Conservation (phyloP, 1,284 basidiomycete genomes). For the Moesziomyces sp. region DNA sequence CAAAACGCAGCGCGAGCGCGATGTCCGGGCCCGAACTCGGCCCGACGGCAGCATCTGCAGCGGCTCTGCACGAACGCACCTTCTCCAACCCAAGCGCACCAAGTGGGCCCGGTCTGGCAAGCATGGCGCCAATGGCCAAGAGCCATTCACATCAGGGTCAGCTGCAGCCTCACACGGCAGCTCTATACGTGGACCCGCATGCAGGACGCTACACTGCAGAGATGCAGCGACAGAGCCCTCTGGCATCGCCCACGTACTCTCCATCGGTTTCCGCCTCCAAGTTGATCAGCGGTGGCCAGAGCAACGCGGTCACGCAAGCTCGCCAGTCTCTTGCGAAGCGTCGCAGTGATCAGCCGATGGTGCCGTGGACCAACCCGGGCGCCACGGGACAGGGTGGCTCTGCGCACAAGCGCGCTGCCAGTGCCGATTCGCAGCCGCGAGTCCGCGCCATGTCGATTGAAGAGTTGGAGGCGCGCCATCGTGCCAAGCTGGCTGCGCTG, state of each 20-base stretch:
- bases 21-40: neutral
- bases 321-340: slow-evolving; percentile 36
- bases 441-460: slow-evolving; percentile 44
- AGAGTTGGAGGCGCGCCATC: slow-evolving; percentile 48
- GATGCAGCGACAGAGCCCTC: slow-evolving; percentile 7
- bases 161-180: slow-evolving; percentile 6
- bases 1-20: slow-evolving; percentile 8
- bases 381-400: slow-evolving; percentile 4
- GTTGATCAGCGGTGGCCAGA: slow-evolving; percentile 24
- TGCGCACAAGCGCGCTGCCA: slow-evolving; percentile 10
- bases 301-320: slow-evolving; percentile 28
- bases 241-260: slow-evolving; percentile 4
- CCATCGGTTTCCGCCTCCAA: slow-evolving; percentile 3
- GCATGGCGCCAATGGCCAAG: slow-evolving; percentile 20
- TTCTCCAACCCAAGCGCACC: slow-evolving; percentile 18
- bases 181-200: slow-evolving; percentile 1
- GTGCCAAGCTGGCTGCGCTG: slow-evolving; percentile 46
- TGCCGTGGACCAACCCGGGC: slow-evolving; percentile 44
- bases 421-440: slow-evolving; percentile 12
- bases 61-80: slow-evolving; percentile 19
- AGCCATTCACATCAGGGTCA: slow-evolving; percentile 25
- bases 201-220: slow-evolving; percentile 5
- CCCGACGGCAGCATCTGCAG: neutral
- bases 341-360: slow-evolving; percentile 24
- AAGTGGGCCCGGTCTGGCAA: neutral